A percentile compares a stretch with the other conserved stretches of the same genome.
These are phyloP conservation scores for Senna siamea DNA, from an alignment of 306 rosid genomes.

Conservation along the genomic window DNA sequence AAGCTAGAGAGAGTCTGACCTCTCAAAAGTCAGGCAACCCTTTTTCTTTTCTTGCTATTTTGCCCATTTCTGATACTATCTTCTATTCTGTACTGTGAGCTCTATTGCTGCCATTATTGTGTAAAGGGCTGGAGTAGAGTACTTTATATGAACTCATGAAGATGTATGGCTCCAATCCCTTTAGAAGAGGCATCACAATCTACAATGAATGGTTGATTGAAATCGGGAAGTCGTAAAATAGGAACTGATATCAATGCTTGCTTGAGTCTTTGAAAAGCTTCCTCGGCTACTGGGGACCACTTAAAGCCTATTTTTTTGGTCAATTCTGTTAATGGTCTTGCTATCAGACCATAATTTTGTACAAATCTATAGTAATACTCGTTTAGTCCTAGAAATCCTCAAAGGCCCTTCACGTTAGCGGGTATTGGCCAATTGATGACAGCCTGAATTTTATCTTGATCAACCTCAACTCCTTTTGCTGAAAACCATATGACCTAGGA, in stretches of 20 bases:
- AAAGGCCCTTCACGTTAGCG: neutral
- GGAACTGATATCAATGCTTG: neutral
- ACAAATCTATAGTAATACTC: neutral
- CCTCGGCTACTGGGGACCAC: neutral
- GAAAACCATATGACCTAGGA: neutral
- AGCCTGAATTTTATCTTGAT: neutral
- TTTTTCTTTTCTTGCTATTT: too few species aligned
- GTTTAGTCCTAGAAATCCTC: neutral
- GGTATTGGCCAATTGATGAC: neutral
- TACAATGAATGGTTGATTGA: neutral
- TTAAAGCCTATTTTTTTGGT: neutral
- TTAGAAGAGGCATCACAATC: neutral
- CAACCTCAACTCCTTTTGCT: neutral
- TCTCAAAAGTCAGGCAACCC: too few species aligned
- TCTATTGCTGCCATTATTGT: too few species aligned
- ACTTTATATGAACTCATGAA: too few species aligned
- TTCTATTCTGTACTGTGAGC: too few species aligned
- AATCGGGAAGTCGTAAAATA: neutral
- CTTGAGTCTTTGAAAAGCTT: neutral
- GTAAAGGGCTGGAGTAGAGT: too few species aligned
- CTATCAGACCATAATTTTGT: neutral
- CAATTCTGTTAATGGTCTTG: neutral
- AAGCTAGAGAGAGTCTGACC: too few species aligned
- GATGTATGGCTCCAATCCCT: neutral
- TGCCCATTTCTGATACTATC: too few species aligned